These are phyloP conservation scores for Lotus japonicus DNA, from an alignment of 306 rosid species.

Conservation along the genomic window DNA sequence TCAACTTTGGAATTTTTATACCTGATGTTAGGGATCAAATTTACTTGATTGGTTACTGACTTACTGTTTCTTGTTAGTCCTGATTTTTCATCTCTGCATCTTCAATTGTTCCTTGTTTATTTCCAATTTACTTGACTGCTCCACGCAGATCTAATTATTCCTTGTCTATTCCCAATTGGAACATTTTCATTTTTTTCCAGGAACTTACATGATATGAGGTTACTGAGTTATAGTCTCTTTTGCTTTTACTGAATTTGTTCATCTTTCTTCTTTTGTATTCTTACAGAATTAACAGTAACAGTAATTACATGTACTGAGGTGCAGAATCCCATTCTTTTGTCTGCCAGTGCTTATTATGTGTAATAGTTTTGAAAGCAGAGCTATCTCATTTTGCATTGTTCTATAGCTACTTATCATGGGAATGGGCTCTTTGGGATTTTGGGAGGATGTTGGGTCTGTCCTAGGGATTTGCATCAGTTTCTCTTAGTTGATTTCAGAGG, in stretches of 20 bases:
- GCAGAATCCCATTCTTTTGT: neutral
- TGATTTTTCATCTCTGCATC: neutral
- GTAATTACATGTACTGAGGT: neutral
- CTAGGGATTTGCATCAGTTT: neutral
- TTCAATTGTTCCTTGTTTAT: too few relatives aligned
- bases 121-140: neutral
- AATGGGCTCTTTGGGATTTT: neutral
- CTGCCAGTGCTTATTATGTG: neutral
- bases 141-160: neutral
- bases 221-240: neutral
- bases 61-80: neutral
- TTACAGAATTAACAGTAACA: neutral
- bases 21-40: neutral
- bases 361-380: neutral
- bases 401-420: neutral
- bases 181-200: neutral
- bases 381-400: neutral
- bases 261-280: neutral
- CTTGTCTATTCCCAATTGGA: neutral
- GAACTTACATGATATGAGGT: neutral
- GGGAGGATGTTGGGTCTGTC: neutral
- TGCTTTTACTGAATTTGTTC: neutral
- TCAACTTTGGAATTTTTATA: slow-evolving; percentile 9
- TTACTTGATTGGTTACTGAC: neutral
- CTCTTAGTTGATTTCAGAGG: neutral